phyloP scores from a whole-genome alignment of 2,329 filamentous ascomycete genomes.

The Verticillium dahliae region DNA sequence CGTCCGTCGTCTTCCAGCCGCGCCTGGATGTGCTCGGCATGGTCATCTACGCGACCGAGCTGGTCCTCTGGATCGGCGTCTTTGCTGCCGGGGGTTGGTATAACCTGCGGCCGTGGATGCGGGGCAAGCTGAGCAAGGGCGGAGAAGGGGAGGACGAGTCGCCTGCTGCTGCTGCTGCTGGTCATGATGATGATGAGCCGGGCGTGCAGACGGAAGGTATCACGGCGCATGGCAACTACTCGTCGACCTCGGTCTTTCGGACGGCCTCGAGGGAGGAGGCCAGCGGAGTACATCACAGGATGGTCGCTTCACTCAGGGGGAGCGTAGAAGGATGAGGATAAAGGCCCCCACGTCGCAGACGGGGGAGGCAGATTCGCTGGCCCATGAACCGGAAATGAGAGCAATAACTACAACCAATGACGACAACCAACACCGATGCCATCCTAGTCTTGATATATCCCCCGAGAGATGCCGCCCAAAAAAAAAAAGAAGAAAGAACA shows the following conservation, averaged over 20 bases:
- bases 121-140: conserved; percentile 21
- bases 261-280: conserved; percentile 35
- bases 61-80: conserved; percentile 60
- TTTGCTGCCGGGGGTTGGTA: conserved; percentile 60
- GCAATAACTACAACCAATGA: neutral
- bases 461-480: neutral
- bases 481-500: neutral
- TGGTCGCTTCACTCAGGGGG: neutral
- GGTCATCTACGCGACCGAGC: conserved; percentile 60
- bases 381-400: no score
- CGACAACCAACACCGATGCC: neutral
- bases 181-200: neutral
- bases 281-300: neutral
- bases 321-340: neutral
- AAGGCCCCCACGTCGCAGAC: neutral
- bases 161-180: neutral
- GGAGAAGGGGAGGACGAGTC: conserved; percentile 2
- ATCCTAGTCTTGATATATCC: neutral
- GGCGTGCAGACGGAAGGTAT: conserved; percentile 14
- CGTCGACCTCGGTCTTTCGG: conserved; percentile 58
- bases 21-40: conserved; percentile 54
- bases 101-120: conserved; percentile 54
- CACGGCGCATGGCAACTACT: conserved; percentile 41
- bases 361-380: neutral
- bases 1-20: conserved; percentile 57